Evolutionary conservation across 345 rosid species (phyloP).

Genomic region (Microthlaspi erraticum): DNA sequence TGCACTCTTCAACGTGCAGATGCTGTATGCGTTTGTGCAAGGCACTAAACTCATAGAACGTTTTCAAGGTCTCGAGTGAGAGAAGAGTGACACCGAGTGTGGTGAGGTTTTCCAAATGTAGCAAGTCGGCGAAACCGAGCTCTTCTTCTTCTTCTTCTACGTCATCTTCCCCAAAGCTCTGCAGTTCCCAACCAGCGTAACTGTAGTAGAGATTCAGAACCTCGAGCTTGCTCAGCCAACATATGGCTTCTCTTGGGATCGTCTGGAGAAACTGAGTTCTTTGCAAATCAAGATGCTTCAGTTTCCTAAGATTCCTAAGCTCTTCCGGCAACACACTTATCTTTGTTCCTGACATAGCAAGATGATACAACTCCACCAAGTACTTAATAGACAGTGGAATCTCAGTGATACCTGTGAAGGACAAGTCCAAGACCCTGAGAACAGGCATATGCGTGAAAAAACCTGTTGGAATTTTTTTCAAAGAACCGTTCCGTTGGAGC

Average conservation of each 20-base stretch:
- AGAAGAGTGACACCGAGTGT: slow-evolving; percentile 53
- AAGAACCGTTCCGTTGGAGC: slow-evolving; percentile 37
- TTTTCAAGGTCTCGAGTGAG: slow-evolving; percentile 36
- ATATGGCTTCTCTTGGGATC: slow-evolving; percentile 51
- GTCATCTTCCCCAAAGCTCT: slow-evolving; percentile 31
- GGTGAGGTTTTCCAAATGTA: slow-evolving; percentile 46
- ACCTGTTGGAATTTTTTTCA: slow-evolving; percentile 36
- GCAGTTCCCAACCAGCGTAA: slow-evolving; percentile 52
- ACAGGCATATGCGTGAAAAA: slow-evolving; percentile 50
- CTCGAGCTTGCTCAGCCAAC: slow-evolving; percentile 47
- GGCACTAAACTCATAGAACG: slow-evolving; percentile 32
- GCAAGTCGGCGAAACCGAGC: slow-evolving; percentile 51
- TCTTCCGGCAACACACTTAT: slow-evolving; percentile 51
- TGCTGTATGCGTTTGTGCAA: slow-evolving; percentile 50
- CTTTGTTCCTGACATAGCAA: slow-evolving; percentile 55
- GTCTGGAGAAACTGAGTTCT: slow-evolving; percentile 54
- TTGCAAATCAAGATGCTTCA: slow-evolving; percentile 54
- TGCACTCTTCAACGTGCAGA: slow-evolving; percentile 51
- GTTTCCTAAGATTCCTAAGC: slow-evolving; percentile 46
- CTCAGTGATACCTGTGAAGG: slow-evolving; percentile 52
- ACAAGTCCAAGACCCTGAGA: slow-evolving; percentile 47
- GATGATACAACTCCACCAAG: slow-evolving; percentile 49
- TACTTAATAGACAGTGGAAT: slow-evolving; percentile 49
- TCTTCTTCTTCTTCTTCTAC: slow-evolving; percentile 44
- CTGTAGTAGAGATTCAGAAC: slow-evolving; percentile 58